phyloP scores from a whole-genome alignment of 2,329 filamentous ascomycete species.

The Arthrobotrys megalospora region DNA sequence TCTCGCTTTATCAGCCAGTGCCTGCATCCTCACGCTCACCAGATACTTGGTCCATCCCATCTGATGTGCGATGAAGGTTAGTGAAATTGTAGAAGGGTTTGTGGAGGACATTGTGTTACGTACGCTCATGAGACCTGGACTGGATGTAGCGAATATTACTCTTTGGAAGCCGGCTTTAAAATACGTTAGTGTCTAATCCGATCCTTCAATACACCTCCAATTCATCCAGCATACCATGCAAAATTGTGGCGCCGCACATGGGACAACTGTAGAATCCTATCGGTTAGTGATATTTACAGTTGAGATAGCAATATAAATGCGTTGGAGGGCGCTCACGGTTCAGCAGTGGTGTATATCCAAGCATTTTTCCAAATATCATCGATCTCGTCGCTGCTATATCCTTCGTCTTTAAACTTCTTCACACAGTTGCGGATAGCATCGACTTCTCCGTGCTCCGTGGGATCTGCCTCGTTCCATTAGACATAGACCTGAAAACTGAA shows the following conservation, averaged over 20 bases:
- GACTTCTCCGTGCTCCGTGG: slow-evolving; percentile 51
- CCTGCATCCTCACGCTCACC: slow-evolving; percentile 52
- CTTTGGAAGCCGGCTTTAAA: slow-evolving; percentile 49
- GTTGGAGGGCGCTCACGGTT: slow-evolving; percentile 31
- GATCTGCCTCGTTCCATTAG: slow-evolving; percentile 21
- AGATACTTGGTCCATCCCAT: slow-evolving; percentile 52
- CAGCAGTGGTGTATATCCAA: slow-evolving; percentile 58
- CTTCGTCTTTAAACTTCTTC: slow-evolving; percentile 39
- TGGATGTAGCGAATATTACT: slow-evolving; percentile 50
- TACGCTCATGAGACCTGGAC: slow-evolving; percentile 42
- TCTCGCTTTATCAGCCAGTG: slow-evolving; percentile 39
- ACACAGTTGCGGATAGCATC: slow-evolving; percentile 55
- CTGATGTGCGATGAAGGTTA: background rate
- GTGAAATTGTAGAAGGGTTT: background rate
- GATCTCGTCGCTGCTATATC: slow-evolving; percentile 38
- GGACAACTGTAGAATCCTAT: slow-evolving; percentile 19
- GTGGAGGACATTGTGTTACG: background rate
- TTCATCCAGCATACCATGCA: slow-evolving; percentile 33
- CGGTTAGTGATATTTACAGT: too few relatives aligned
- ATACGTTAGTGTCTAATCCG: background rate
- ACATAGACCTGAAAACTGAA: background rate
- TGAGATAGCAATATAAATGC: too few relatives aligned
- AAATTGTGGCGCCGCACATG: slow-evolving; percentile 53
- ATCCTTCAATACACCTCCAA: background rate
- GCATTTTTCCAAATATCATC: slow-evolving; percentile 48